A percentile compares a stretch with the other conserved stretches of the same genome.
Evolutionary conservation across 345 rosid species (phyloP).

Genomic region (Salix exigua): DNA sequence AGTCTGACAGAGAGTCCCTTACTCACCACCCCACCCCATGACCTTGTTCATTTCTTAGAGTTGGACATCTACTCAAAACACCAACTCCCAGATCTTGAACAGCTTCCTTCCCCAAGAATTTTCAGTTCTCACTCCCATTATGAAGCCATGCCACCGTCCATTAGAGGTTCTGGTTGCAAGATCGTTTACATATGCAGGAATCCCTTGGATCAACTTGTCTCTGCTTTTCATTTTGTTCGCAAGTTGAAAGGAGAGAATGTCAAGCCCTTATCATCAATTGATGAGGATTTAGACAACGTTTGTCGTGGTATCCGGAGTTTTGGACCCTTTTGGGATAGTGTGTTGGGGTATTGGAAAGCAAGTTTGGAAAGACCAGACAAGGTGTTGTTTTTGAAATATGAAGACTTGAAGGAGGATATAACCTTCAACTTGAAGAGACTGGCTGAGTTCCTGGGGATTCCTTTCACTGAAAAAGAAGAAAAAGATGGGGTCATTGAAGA

Average conservation of each 20-base stretch:
- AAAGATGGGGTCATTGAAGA: constrained; percentile 7
- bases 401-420: constrained; percentile 32
- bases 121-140: no score
- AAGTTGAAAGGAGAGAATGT: constrained; percentile 9
- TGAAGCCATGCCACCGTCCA: not conserved
- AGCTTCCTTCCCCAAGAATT: no score
- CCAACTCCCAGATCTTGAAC: not conserved
- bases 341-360: no score
- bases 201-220: constrained; percentile 16
- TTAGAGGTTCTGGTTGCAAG: constrained; percentile 6
- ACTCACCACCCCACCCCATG: constrained; percentile 34
- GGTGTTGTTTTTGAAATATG: constrained; percentile 33
- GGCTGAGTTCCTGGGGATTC: constrained; percentile 4
- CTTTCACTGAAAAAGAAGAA: constrained; percentile 12
- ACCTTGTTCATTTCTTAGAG: constrained; percentile 39
- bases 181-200: constrained; percentile 22
- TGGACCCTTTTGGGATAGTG: no score
- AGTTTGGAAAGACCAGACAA: no score
- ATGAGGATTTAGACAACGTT: constrained; percentile 19
- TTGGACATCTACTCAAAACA: constrained; percentile 13
- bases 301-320: not conserved
- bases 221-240: not conserved
- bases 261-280: constrained; percentile 6
- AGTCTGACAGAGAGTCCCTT: constrained; percentile 13
- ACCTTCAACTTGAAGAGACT: constrained; percentile 19